These are phyloP conservation scores for Colletotrichum sojae DNA, from an alignment of 2,329 filamentous ascomycete species.

Conservation along the genomic window DNA sequence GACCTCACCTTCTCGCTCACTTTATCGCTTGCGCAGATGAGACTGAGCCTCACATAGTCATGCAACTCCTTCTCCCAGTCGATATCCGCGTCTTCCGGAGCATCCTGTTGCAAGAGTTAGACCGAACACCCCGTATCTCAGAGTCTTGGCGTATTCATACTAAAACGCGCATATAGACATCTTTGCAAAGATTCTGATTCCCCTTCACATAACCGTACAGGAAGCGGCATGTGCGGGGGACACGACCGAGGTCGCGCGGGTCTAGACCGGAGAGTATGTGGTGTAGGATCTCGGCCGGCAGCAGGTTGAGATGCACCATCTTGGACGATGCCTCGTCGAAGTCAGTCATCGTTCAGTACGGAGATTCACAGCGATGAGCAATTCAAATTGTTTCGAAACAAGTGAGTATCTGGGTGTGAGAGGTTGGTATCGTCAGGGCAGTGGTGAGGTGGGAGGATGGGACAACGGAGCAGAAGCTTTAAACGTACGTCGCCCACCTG, in stretches of 20 bases:
- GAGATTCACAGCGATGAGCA: neutral
- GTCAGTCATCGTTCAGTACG: conserved; percentile 9
- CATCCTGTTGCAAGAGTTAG: conserved; percentile 47
- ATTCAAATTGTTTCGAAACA: neutral
- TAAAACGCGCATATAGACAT: conserved; percentile 71
- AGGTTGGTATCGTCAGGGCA: neutral
- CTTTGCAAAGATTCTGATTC: conserved; percentile 73
- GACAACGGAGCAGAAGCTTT: conserved; percentile 31
- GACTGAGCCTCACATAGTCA: conserved; percentile 59
- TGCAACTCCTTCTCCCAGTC: conserved; percentile 61
- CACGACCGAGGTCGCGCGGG: conserved; percentile 67
- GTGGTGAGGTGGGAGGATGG: conserved; percentile 8
- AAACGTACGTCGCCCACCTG: conserved; percentile 33
- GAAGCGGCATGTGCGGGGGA: conserved; percentile 66
- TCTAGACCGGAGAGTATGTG: conserved; percentile 70
- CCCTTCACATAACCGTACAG: conserved; percentile 69
- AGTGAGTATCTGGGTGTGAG: neutral
- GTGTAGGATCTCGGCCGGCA: conserved; percentile 76
- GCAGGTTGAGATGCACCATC: conserved; percentile 43
- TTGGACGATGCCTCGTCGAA: conserved; percentile 1
- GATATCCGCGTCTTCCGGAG: conserved; percentile 51
- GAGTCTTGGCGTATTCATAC: conserved; percentile 55
- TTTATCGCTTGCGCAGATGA: conserved; percentile 55
- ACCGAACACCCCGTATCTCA: neutral
- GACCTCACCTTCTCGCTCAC: conserved; percentile 57